Percentiles rank a stretch among this genome's conserved stretches.
phyloP scores from a whole-genome alignment of 495 filamentous ascomycete species.

The Chaetomidium leptoderma region DNA sequence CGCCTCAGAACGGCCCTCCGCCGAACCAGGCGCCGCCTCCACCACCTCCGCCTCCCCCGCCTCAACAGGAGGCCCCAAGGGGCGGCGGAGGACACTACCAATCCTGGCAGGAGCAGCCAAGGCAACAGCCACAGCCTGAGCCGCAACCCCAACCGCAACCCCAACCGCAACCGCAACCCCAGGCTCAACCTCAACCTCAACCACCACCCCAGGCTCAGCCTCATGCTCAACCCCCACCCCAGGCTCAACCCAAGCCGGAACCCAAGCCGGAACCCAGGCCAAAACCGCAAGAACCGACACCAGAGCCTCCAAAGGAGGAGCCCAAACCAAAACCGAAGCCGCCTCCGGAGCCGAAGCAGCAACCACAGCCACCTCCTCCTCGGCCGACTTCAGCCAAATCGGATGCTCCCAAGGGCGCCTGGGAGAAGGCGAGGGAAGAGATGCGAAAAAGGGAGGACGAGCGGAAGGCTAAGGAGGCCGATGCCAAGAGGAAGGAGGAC shows the following conservation, averaged over 20 bases:
- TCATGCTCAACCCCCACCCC: conserved; percentile 17
- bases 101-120: conserved; percentile 40
- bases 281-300: conserved; percentile 14
- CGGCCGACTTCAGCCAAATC: conserved; percentile 20
- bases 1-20: conserved; percentile 35
- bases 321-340: conserved; percentile 30
- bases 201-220: conserved; percentile 4
- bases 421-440: conserved; percentile 72
- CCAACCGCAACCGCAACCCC: conserved; percentile 4
- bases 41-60: conserved; percentile 36
- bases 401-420: conserved; percentile 47
- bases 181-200: conserved; percentile 14
- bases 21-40: conserved; percentile 41
- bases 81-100: conserved; percentile 33
- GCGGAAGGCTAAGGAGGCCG: conserved; percentile 50
- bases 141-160: conserved; percentile 15
- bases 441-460: conserved; percentile 58
- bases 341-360: conserved; percentile 18
- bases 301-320: conserved; percentile 6
- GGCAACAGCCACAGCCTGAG: conserved; percentile 30
- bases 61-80: conserved; percentile 28
- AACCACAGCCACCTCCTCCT: conserved; percentile 33
- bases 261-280: conserved; percentile 8
- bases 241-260: conserved; percentile 15
- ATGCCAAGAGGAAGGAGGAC: conserved; percentile 48